Percentiles rank a stretch among this genome's conserved stretches.
Evolutionary conservation across 306 rosid species (phyloP).

Genomic region (Vachellia collinsii): DNA sequence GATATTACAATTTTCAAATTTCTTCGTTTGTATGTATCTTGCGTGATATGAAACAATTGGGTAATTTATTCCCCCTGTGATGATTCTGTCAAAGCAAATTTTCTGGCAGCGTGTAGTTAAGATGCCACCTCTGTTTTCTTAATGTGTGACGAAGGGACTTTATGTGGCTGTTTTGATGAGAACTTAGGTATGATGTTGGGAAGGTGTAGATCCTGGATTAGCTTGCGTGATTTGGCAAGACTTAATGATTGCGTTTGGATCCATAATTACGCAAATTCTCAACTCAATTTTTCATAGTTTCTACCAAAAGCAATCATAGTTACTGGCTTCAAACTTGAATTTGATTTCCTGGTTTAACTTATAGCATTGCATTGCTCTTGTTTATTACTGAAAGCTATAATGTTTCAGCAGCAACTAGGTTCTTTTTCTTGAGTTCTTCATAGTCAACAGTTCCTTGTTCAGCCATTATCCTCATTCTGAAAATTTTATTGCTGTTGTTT

Average conservation of each 20-base stretch:
- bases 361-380: background rate
- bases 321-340: background rate
- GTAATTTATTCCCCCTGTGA: background rate
- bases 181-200: background rate
- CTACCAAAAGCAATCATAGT: background rate
- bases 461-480: background rate
- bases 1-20: too few relatives aligned
- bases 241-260: background rate
- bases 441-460: background rate
- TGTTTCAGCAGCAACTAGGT: background rate
- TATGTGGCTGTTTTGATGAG: background rate
- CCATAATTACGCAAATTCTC: background rate
- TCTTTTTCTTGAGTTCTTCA: background rate
- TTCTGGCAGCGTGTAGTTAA: background rate
- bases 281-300: background rate
- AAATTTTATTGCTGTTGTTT: background rate
- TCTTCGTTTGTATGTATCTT: too few relatives aligned
- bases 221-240: background rate
- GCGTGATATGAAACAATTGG: background rate
- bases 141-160: background rate
- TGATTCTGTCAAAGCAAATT: background rate
- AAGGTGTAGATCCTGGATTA: background rate
- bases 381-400: background rate
- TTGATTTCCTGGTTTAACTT: background rate
- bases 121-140: too few relatives aligned